Conservation (phyloP, 2,329 filamentous ascomycete genomes). For the Bipolaris zeicola region DNA sequence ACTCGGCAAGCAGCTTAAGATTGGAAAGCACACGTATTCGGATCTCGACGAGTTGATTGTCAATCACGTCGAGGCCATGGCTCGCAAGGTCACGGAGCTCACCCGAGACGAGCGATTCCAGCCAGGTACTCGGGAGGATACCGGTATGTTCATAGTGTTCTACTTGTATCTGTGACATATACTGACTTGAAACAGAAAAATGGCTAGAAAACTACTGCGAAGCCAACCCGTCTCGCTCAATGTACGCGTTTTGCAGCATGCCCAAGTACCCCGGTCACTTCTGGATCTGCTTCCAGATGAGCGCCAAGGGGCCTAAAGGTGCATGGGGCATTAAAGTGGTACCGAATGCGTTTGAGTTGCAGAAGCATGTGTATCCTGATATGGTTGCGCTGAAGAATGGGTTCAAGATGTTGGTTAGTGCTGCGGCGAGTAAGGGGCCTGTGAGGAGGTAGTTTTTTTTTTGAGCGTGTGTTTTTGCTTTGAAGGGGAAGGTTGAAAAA, state of each 20-base stretch:
- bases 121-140: conserved; percentile 75
- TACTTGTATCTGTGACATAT: background rate
- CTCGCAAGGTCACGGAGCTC: conserved; percentile 95
- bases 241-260: conserved; percentile 96
- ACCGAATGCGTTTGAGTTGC: conserved; percentile 89
- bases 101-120: conserved; percentile 95
- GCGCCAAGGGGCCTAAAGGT: conserved; percentile 71
- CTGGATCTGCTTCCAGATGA: conserved; percentile 94
- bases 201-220: conserved; percentile 96
- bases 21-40: conserved; percentile 89
- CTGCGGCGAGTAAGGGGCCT: conserved; percentile 17
- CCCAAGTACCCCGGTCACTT: conserved; percentile 93
- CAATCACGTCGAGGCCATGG: conserved; percentile 96
- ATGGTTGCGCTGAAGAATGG: conserved; percentile 96
- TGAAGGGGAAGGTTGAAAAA: no score
- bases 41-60: conserved; percentile 98
- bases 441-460: conserved; percentile 11
- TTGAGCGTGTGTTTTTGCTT: no score
- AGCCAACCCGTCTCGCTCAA: conserved; percentile 90
- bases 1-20: conserved; percentile 81
- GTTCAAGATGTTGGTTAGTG: conserved; percentile 80
- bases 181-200: conserved; percentile 66
- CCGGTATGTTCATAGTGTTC: conserved; percentile 67
- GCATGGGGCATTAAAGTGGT: conserved; percentile 89
- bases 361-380: conserved; percentile 87